phyloP scores from a whole-genome alignment of 2,329 filamentous ascomycete genomes.

The Onygena corvina region DNA sequence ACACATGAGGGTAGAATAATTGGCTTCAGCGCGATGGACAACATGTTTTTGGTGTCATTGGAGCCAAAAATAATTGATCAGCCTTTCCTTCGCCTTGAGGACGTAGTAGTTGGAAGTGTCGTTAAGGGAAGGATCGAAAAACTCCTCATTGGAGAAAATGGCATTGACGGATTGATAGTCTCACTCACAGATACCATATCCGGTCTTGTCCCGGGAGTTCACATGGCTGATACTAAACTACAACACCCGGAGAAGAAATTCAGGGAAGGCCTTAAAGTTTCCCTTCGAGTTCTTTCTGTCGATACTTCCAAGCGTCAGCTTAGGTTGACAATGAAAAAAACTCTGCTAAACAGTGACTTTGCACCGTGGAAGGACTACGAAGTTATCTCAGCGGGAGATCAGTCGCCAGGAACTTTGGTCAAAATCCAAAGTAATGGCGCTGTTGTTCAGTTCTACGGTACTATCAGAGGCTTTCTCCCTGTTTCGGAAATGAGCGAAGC shows the following conservation, averaged over 20 bases:
- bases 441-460: constrained; percentile 82
- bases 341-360: constrained; percentile 76
- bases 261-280: constrained; percentile 71
- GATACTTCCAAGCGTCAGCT: constrained; percentile 65
- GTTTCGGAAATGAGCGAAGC: constrained; percentile 97
- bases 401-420: constrained; percentile 75
- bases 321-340: constrained; percentile 86
- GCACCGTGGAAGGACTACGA: constrained; percentile 66
- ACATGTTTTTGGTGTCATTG: constrained; percentile 72
- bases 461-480: constrained; percentile 73
- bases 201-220: constrained; percentile 77
- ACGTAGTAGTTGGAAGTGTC: constrained; percentile 68
- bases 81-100: constrained; percentile 80
- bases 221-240: constrained; percentile 75
- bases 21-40: constrained; percentile 78
- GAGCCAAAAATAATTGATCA: constrained; percentile 74
- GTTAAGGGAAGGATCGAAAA: constrained; percentile 78
- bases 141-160: constrained; percentile 63
- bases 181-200: constrained; percentile 75
- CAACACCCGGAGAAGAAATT: constrained; percentile 96
- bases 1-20: constrained; percentile 71
- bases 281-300: constrained; percentile 70
- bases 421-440: constrained; percentile 69
- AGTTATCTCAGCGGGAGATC: constrained; percentile 60
- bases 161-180: constrained; percentile 68